Evolutionary conservation across 1,139 yeast genomes (phyloP), one percentile per base, ranked within the genome.

Genomic region (Blastobotrys proliferans): DNA sequence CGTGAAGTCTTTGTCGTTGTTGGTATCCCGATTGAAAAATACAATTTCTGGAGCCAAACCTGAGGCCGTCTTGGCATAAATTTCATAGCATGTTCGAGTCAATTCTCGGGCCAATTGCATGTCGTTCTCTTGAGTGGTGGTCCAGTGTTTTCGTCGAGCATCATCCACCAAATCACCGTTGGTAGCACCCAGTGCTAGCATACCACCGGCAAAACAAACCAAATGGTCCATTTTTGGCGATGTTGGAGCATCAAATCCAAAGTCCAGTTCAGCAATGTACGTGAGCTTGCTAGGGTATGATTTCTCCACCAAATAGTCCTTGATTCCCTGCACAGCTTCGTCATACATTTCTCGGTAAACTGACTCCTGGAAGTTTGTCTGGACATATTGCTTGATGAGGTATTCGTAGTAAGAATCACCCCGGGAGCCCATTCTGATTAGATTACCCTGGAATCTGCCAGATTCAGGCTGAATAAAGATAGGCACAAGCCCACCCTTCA

Each of bases 371-470:
- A 76, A 74, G 45, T 74, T 74, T 1, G 97, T 86, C 61, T 85
- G 92, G 51, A 90, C 67, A 60, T 81, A 86, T 63, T 88, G 96
- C 63, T 90, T 90, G 53, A 88, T 71, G 42, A 90, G 70, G 61
- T 87, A 88, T 64, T 90, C 97, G 58, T 90, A 90, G 61, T 88
- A 90, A 1, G 96, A 86, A 62, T 88, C 97, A 39, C 95, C 97
- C 54, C 96, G 73, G 1, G 95, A 84, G 0, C 97, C 97, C 46
- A 90, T 67, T 50, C 96, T 74, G 48, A 90, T 85, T 46, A 76
- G 63, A 1, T 61, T 57, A 0, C 87, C 88, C 50, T 72, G 77
- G 61, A 76, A 87, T 51, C 70, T 67, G 1, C 94, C 97, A 0
- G 83, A 73, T 29, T 79, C 81, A 2, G 96, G 94, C 37, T 77